Evolutionary conservation across 352 stramenopile genomes (phyloP), one percentile per base, ranked within the genome.

Genomic region (Peronospora farinosa): DNA sequence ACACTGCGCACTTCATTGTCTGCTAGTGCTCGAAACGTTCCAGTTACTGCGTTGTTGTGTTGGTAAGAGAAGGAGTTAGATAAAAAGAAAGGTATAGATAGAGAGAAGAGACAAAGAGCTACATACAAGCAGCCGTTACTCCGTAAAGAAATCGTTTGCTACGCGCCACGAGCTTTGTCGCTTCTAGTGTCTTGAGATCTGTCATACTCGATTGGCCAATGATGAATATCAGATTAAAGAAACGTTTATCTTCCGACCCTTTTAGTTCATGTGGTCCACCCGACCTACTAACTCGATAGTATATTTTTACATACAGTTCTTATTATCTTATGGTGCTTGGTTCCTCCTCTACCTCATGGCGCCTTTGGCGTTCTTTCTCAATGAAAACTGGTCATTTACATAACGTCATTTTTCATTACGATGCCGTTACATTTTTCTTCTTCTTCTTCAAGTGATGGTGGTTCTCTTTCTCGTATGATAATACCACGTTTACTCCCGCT

Each of bases 1-100:
- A 77, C 69, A 36, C 60, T 41, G 54, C 71, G 71, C 21, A 86
- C 56, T 40, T 56, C 42, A 2, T 63, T 37, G 42, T 83, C 70
- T 7, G 68, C 54, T 36, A 83, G 25, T 17, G 70, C 70, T 63
- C 66, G 75, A 33, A 58, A 54, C 5, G 63, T 56, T 19, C 65
- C 65, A 5, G 17, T 58, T 27, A 40, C 65, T 74, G 43, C 6
- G 23, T 13, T 15, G 44, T 31, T 55, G 13, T 7, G 28, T 28
- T 21, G 11, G 38, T 45, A 42, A 57, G 28, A 54, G 16, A 19
- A 9, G 2, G 13, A 38, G 17, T 42, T 21, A 32, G 16, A 47
- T 31, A 42, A 31, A 7, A 15, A 39, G 13, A 31, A 5, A 23
- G 13, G 8, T 4, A 30, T 36, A 10, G 13, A 28, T 2, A n/a